These are phyloP conservation scores for Podospora fimiseda DNA, from an alignment of 495 filamentous ascomycete species.

Conservation along the genomic window DNA sequence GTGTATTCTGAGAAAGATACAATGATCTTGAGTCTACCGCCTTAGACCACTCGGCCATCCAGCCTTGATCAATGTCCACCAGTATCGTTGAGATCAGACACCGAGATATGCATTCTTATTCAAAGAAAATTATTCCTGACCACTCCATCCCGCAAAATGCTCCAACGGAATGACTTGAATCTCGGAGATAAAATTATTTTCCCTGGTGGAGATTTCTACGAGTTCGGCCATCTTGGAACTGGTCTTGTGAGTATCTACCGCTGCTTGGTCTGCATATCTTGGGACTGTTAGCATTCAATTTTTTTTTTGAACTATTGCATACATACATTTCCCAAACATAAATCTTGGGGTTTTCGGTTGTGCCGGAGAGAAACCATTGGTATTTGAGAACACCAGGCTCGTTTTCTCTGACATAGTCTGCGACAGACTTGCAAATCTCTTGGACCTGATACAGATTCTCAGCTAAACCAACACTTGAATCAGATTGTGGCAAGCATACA, in stretches of 20 bases:
- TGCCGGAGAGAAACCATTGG: conserved; percentile 17
- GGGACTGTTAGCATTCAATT: neutral
- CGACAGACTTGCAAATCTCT: conserved; percentile 13
- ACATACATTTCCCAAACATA: conserved; percentile 18
- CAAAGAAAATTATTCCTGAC: neutral
- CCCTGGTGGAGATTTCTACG: conserved; percentile 10
- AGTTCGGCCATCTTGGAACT: conserved; percentile 17
- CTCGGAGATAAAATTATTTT: conserved; percentile 13
- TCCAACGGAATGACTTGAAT: conserved; percentile 15
- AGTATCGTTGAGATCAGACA: neutral
- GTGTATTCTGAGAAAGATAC: too few relatives aligned
- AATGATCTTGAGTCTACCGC: too few relatives aligned
- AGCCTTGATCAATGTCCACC: neutral
- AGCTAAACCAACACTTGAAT: neutral
- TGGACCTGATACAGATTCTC: conserved; percentile 11
- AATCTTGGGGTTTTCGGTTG: conserved; percentile 15
- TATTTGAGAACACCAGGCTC: conserved; percentile 23
- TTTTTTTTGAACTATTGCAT: neutral
- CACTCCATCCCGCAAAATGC: conserved; percentile 9
- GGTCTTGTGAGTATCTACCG: conserved; percentile 15
- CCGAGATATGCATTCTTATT: neutral
- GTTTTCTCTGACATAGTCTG: conserved; percentile 16
- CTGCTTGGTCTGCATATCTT: conserved; percentile 21
- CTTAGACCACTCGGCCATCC: too few relatives aligned
- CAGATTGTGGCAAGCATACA: conserved; percentile 5